Percentiles rank a stretch among this genome's conserved stretches.
Conservation (phyloP, 78 protist genomes). For the Chrysochromulina tobinii region DNA sequence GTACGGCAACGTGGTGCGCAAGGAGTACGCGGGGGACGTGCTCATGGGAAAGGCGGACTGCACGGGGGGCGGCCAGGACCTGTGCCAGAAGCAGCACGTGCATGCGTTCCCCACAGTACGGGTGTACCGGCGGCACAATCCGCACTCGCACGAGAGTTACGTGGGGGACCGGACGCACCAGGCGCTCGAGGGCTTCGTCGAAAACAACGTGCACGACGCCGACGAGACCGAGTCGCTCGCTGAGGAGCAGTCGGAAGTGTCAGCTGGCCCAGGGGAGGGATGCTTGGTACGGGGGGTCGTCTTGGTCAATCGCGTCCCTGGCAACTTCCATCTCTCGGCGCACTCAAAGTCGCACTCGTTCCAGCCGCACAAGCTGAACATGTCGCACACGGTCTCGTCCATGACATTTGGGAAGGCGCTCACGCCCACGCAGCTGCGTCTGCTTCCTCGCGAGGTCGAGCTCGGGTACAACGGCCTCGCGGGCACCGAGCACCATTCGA, state of each 20-base stretch:
- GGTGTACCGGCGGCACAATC: background rate
- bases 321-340: conserved; percentile 28
- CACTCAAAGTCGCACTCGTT: conserved; percentile 3
- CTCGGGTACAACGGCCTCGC: background rate
- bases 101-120: conserved; percentile 19
- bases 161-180: conserved; percentile 9
- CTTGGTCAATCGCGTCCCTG: conserved; percentile 18
- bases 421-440: background rate
- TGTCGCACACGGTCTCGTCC: background rate
- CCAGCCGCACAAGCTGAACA: background rate
- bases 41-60: conserved; percentile 26
- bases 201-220: background rate
- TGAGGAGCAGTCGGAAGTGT: background rate
- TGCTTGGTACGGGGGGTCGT: background rate
- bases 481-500: background rate
- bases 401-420: background rate
- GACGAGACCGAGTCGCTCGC: background rate
- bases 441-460: background rate
- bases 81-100: conserved; percentile 22
- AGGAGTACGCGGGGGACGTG: background rate
- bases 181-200: background rate
- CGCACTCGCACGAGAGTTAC: background rate
- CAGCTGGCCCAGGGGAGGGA: background rate
- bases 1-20: background rate
- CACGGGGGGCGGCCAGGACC: background rate